Percentiles rank a stretch among this genome's conserved stretches.
These are phyloP conservation scores for Chalaropsis thielavioides DNA, from an alignment of 2,329 filamentous ascomycete species.

Conservation along the genomic window DNA sequence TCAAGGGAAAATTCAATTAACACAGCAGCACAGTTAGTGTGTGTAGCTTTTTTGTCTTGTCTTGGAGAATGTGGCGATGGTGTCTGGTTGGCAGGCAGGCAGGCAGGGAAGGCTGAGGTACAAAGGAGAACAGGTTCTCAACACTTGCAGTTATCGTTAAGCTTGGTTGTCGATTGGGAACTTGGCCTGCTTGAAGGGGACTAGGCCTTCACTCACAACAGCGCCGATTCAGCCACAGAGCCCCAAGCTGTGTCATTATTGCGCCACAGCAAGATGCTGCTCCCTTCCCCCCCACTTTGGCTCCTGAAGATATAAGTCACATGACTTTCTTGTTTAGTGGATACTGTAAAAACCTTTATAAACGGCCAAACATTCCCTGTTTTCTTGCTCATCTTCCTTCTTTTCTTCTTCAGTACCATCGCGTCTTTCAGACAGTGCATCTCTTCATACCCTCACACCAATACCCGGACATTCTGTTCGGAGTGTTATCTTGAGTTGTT, in stretches of 20 bases:
- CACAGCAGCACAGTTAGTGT: slow-evolving; percentile 5
- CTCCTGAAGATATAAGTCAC: not conserved
- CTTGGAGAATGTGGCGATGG: slow-evolving; percentile 10
- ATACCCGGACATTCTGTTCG: slow-evolving; percentile 56
- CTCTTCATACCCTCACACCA: slow-evolving; percentile 45
- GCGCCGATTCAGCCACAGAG: not conserved
- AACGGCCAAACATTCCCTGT: slow-evolving; percentile 17
- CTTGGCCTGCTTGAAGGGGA: not conserved
- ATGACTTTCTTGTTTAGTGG: slow-evolving; percentile 1
- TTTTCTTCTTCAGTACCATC: slow-evolving; percentile 41
- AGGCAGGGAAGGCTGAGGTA: slow-evolving; percentile 12
- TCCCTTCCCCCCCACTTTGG: slow-evolving; percentile 14
- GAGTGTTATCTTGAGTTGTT: slow-evolving; percentile 41
- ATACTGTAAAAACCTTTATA: slow-evolving; percentile 14
- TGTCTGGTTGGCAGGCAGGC: slow-evolving; percentile 15
- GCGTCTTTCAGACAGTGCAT: slow-evolving; percentile 79
- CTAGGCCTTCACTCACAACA: not conserved
- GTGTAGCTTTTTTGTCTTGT: not conserved
- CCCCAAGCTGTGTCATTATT: not conserved
- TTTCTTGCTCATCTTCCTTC: slow-evolving; percentile 21
- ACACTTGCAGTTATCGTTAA: slow-evolving; percentile 3
- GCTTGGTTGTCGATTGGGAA: not conserved
- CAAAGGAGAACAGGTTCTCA: not conserved
- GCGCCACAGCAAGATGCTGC: not conserved
- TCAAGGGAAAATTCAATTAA: not conserved